A percentile compares a stretch with the other conserved stretches of the same genome.
Conservation (phyloP, 2,329 filamentous ascomycete species). For the Diaporthe destruens region DNA sequence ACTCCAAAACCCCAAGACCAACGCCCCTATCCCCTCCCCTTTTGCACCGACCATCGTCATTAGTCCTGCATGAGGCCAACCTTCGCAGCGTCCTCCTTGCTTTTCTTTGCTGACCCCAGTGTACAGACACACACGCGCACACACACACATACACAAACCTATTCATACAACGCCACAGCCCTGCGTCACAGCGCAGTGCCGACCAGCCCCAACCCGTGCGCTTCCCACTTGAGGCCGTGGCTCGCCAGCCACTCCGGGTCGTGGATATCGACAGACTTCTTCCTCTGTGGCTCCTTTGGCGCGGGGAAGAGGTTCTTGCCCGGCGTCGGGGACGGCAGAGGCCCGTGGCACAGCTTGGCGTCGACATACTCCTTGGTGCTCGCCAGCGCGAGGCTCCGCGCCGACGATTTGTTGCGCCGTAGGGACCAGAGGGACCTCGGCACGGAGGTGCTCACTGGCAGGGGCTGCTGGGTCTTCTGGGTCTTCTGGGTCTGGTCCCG, state of each 20-base stretch:
- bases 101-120: neutral
- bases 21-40: slow-evolving; percentile 2
- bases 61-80: slow-evolving; percentile 9
- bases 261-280: slow-evolving; percentile 32
- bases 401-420: slow-evolving; percentile 15
- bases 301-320: slow-evolving; percentile 32
- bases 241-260: slow-evolving; percentile 36
- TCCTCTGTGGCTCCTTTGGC: slow-evolving; percentile 2
- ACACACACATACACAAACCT: neutral
- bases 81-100: slow-evolving; percentile 5
- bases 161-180: neutral
- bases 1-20: neutral
- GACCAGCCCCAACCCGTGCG: slow-evolving; percentile 26
- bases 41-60: slow-evolving; percentile 20
- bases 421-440: slow-evolving; percentile 6
- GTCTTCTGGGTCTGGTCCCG: neutral
- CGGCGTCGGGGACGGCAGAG: slow-evolving; percentile 26
- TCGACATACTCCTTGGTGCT: slow-evolving; percentile 15
- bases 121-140: neutral
- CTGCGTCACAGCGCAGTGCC: slow-evolving; percentile 18
- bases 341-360: slow-evolving; percentile 6
- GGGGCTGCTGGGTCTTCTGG: neutral
- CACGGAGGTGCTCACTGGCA: neutral
- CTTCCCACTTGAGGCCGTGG: slow-evolving; percentile 38
- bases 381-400: slow-evolving; percentile 12